Percentiles rank a stretch among this genome's conserved stretches.
Conservation (phyloP, 2,329 filamentous ascomycete species). For the Hymenoscyphus repandus region DNA sequence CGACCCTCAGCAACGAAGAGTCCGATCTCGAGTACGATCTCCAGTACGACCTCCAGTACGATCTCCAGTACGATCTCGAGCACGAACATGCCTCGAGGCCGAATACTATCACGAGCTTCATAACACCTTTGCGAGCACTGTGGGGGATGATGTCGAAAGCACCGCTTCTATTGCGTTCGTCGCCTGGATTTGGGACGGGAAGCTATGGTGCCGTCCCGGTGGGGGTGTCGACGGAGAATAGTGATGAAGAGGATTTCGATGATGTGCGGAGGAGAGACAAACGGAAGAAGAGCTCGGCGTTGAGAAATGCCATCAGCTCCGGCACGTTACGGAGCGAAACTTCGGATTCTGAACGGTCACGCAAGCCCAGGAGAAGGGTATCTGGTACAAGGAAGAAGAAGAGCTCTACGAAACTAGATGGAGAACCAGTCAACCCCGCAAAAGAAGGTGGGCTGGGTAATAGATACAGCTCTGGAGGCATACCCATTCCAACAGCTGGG, state of each 20-base stretch:
- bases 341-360: constrained; percentile 8
- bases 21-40: not conserved
- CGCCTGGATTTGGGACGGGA: constrained; percentile 54
- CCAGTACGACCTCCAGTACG: constrained; percentile 3
- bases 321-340: constrained; percentile 4
- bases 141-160: constrained; percentile 38
- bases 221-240: constrained; percentile 34
- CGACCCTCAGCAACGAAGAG: not conserved
- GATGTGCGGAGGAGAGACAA: constrained; percentile 19
- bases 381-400: constrained; percentile 12
- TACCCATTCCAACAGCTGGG: constrained; percentile 20
- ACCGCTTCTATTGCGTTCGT: constrained; percentile 54
- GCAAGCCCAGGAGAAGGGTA: constrained; percentile 7
- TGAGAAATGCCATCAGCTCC: constrained; percentile 25
- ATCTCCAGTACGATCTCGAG: constrained; percentile 11
- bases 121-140: constrained; percentile 21
- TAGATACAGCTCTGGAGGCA: constrained; percentile 16
- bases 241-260: constrained; percentile 29
- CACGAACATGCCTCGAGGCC: constrained; percentile 11
- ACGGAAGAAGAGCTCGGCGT: constrained; percentile 22
- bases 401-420: constrained; percentile 1
- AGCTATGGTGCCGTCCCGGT: constrained; percentile 55
- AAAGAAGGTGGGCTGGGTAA: constrained; percentile 23
- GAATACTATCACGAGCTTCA: constrained; percentile 3
- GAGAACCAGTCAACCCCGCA: constrained; percentile 13